phyloP scores from a whole-genome alignment of 2,329 filamentous ascomycete genomes.

The Cladosporium sp. region DNA sequence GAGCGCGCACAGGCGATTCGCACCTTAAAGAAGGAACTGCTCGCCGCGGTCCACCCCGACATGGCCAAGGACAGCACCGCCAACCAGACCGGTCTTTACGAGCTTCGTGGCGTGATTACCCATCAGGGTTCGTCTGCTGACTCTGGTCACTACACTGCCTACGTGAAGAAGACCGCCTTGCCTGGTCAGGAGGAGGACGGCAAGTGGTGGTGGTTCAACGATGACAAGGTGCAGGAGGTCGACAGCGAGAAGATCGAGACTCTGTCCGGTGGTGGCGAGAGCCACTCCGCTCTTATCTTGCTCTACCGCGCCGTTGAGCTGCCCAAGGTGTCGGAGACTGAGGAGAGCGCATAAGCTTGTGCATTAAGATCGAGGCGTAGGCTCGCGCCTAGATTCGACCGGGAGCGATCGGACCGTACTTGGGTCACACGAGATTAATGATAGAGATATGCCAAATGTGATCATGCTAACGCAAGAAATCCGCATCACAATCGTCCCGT shows the following conservation, averaged over 20 bases:
- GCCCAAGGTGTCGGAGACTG: slow-evolving; percentile 40
- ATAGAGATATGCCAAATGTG: slow-evolving; percentile 17
- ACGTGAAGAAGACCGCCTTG: slow-evolving; percentile 89
- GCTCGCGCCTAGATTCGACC: not conserved
- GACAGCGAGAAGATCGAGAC: slow-evolving; percentile 86
- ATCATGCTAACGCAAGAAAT: slow-evolving; percentile 3
- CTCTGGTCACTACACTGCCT: slow-evolving; percentile 96
- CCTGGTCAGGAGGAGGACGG: slow-evolving; percentile 84
- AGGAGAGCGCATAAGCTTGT: slow-evolving; percentile 4
- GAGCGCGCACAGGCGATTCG: slow-evolving; percentile 76
- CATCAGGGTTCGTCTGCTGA: slow-evolving; percentile 96
- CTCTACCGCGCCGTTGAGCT: slow-evolving; percentile 75
- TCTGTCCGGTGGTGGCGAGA: slow-evolving; percentile 79
- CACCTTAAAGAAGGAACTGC: slow-evolving; percentile 83
- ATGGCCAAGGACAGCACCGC: slow-evolving; percentile 75
- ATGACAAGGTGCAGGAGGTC: slow-evolving; percentile 94
- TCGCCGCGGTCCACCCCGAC: slow-evolving; percentile 71
- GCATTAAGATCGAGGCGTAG: not conserved
- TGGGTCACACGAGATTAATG: slow-evolving; percentile 11
- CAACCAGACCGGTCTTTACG: slow-evolving; percentile 93
- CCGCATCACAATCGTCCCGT: not conserved
- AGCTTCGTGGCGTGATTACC: slow-evolving; percentile 89
- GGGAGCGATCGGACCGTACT: not conserved
- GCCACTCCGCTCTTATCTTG: slow-evolving; percentile 77
- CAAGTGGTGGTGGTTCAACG: slow-evolving; percentile 99